Evolutionary conservation across 495 filamentous ascomycete species (phyloP), one percentile per base, ranked within the genome.

Genomic region (Tuber microsphaerosporum): DNA sequence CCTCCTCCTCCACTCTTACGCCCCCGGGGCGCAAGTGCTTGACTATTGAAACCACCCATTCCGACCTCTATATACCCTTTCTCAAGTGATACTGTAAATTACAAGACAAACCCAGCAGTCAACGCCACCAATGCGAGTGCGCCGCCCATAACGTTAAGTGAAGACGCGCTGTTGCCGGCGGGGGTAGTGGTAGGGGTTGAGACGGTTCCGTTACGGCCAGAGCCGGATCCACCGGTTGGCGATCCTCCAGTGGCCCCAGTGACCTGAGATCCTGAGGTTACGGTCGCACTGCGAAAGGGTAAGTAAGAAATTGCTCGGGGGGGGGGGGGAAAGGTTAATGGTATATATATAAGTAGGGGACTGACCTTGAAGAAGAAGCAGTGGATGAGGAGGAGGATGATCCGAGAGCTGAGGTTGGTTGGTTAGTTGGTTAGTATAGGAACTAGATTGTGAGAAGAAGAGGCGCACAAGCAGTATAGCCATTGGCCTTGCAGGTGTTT

Each of bases 391-490:
- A 70, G n/a, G 12, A 46, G 14, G 26, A 31, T 65, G 26, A 31
- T 65, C 56, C 42, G 17, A n/a, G 20, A 17, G 26, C 46, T 19
- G 26, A 17, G 0, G 37, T 69, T 34, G 10, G 39, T 69, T 43
- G 10, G 39, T 70, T 26, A 74, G 39, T 69, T 43, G 10, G 39
- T 70, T 26, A 74, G 70, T 6, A 12, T 46, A 20, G 43, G 17
- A 34, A n/a, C 41, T 39, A 22, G 2, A 37, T 65, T 65, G 56
- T 12, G 56, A 19, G 45, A 19, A 61, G 48, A 56, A 34, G 26
- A 26, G 17, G 72, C 77, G 26, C 69, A 79, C 77, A 73, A 70
- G 73, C 76, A 46, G 71, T 6, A n/a, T 79, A 26, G 26, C 77
- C 73, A 39, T 45, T 71, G 20, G 44, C 56, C 3, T 31, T n/a